Conservation (phyloP, 2,329 filamentous ascomycete species). For the Cladosporium sp. region DNA sequence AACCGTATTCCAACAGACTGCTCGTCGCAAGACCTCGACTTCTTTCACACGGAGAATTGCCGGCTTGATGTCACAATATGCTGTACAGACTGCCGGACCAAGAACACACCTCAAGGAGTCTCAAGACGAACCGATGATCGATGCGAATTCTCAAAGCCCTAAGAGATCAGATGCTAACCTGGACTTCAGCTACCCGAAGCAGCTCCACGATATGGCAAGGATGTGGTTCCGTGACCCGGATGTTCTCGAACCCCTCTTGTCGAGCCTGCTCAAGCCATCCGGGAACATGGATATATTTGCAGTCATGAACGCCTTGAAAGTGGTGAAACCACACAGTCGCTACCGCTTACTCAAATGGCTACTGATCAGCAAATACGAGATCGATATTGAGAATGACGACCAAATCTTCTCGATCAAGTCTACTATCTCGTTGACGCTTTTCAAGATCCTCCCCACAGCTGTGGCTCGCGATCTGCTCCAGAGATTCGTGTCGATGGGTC, state of each 20-base stretch:
- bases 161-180: neutral
- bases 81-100: neutral
- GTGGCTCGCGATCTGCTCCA: neutral
- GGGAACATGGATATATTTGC: neutral
- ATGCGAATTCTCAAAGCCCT: no score
- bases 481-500: neutral
- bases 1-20: neutral
- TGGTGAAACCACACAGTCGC: neutral
- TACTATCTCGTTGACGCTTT: neutral
- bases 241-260: neutral
- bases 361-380: slow-evolving; percentile 9
- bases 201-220: neutral
- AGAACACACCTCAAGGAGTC: no score
- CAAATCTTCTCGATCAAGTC: neutral
- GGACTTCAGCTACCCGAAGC: neutral
- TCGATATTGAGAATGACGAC: neutral
- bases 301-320: neutral
- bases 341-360: slow-evolving; percentile 14
- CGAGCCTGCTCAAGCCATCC: neutral
- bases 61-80: neutral
- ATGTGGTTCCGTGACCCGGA: slow-evolving; percentile 5
- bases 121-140: no score
- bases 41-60: neutral
- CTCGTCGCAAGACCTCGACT: neutral
- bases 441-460: neutral